Conservation (phyloP, 495 filamentous ascomycete genomes). For the Neurospora sp. region DNA sequence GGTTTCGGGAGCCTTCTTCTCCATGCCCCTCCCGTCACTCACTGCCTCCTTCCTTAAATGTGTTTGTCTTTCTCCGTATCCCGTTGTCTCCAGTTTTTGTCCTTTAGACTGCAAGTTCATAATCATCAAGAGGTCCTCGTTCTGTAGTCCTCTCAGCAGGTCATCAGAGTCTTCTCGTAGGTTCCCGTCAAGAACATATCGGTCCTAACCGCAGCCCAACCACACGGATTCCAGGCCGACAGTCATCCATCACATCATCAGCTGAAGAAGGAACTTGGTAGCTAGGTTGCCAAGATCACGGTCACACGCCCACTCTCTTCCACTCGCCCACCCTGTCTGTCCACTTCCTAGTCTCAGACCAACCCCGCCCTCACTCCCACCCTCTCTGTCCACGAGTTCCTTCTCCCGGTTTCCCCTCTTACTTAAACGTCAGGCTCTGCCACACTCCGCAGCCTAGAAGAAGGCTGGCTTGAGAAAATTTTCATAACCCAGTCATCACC, state of each 20-base stretch:
- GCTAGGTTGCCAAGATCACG: background rate
- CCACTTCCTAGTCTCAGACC: slow-evolving; percentile 2
- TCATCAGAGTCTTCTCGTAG: background rate
- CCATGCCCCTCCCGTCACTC: background rate
- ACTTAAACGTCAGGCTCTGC: background rate
- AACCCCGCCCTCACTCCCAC: slow-evolving; percentile 2
- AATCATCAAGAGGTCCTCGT: background rate
- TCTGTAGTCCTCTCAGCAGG: background rate
- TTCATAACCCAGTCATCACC: background rate
- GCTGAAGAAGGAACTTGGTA: background rate
- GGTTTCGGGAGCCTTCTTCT: background rate
- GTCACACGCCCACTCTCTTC: slow-evolving; percentile 1
- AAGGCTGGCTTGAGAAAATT: background rate
- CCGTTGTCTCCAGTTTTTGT: background rate
- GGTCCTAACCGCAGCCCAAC: background rate
- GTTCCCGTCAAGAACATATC: background rate
- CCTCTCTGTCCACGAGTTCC: background rate
- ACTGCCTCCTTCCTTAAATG: background rate
- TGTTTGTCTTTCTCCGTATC: background rate
- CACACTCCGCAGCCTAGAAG: background rate
- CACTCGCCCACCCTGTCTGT: background rate
- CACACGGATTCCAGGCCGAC: background rate
- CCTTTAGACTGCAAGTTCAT: background rate
- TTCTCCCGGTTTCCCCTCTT: background rate
- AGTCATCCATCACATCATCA: background rate